phyloP scores from a whole-genome alignment of 768 basidiomycete genomes.

The Psilocybe cubensis region DNA sequence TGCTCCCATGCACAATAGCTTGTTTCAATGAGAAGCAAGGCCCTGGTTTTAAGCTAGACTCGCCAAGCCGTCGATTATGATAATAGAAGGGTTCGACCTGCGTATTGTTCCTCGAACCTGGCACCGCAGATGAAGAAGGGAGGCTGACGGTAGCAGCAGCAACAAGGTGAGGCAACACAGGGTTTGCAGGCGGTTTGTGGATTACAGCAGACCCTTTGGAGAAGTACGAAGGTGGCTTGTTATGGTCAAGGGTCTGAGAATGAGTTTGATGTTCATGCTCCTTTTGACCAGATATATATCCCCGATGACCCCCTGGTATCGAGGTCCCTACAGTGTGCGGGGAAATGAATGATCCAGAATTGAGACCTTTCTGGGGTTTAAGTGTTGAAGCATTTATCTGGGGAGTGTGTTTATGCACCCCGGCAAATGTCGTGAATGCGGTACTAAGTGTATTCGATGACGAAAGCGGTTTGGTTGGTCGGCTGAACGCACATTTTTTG shows the following conservation, averaged over 20 bases:
- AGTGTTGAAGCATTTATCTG: background rate
- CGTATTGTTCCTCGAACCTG: background rate
- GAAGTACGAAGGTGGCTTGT: background rate
- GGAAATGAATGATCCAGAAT: background rate
- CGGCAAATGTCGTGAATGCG: constrained; percentile 12
- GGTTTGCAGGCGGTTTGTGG: background rate
- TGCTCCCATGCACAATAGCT: background rate
- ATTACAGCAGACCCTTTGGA: background rate
- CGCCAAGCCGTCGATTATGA: constrained; percentile 8
- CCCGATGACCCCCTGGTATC: constrained; percentile 4
- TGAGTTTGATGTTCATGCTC: constrained; percentile 7
- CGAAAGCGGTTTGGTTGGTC: constrained; percentile 14
- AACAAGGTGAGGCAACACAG: background rate
- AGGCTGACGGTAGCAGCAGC: background rate
- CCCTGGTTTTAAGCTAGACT: constrained; percentile 4
- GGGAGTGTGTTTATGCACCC: constrained; percentile 1
- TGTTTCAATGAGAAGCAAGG: background rate
- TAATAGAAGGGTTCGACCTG: background rate
- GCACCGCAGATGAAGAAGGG: background rate
- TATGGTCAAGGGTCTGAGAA: constrained; percentile 1
- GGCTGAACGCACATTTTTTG: constrained; percentile 23
- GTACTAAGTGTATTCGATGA: constrained; percentile 5
- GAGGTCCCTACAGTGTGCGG: constrained; percentile 6
- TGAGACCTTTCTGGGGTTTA: background rate
- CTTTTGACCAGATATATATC: background rate